Evolutionary conservation across 2,329 filamentous ascomycete species (phyloP), one percentile per base, ranked within the genome.

Genomic region (Colletotrichum australisinense): DNA sequence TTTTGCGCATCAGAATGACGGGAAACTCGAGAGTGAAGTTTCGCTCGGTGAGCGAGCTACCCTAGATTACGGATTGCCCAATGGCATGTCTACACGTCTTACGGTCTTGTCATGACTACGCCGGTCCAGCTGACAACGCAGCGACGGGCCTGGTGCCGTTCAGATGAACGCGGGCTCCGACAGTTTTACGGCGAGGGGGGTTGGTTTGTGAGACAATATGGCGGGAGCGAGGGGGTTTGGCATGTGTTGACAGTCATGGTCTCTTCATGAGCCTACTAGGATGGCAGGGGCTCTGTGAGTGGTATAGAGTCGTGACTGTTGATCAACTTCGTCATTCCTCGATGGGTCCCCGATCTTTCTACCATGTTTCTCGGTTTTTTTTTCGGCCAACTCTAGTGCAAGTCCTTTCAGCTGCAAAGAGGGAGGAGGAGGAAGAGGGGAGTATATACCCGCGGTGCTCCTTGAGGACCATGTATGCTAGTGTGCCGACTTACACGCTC

Each of bases 61-160:
- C 32, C 12, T 12, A 35, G 32, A 35, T 12, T 35, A 4, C 11
- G 32, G 11, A 35, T 35, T 35, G 32, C 11, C 70, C 70, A 73
- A 73, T 73, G 16, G 8, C 32, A 12, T 35, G 35, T 55, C 32
- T 11, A 73, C 70, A 73, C 70, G 70, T 73, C 35, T 53, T 49
- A 12, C 16, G 32, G 32, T 5, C 32, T 35, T 35, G 32, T 35
- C 46, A 24, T 49, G 16, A 49, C 9, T 5, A 1, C 3, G 28
- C 24, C 9, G 38, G 30, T 35, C 19, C 57, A 64, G 46, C 55
- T 60, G 59, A 59, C 59, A 46, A 12, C 42, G 26, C 26, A 64
- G 4, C 11, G 7, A 1, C 38, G 19, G 19, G 42, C n/a, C 42
- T 11, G 42, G 8, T 19, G 28, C 38, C n/a, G 11, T 52, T 30